Base-by-base conservation (phyloP, 1,284 basidiomycete genomes). In the Malassezia sp. region DNA sequence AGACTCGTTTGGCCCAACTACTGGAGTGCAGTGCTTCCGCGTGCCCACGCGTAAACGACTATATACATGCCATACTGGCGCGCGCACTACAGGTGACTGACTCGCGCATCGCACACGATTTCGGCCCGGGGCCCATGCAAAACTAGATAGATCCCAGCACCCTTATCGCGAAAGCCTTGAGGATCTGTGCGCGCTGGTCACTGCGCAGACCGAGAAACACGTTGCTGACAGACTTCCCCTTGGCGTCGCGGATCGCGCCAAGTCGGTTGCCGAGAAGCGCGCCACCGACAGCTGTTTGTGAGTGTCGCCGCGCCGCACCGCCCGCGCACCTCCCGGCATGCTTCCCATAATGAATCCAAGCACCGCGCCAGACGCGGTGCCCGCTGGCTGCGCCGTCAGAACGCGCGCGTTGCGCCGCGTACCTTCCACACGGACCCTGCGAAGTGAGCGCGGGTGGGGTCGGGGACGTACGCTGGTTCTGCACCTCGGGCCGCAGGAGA, bases 121-220 rank as follows among this genome's bases (percentile, higher is more conserved):
- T n/a, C n/a, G n/a, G n/a, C n/a, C n/a, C n/a, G n/a, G n/a, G n/a
- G n/a, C n/a, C n/a, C n/a, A n/a, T 12, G 26, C 7, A 27, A 6
- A 27, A 29, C 20, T 22, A 38, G 20, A 49, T 17, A 6, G 47
- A 43, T 14, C 33, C 42, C 3, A 96, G 72, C 11, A 96, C 85
- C 71, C 95, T 93, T 70, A 85, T 74, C 1, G 89, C 87, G 31
- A 96, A 73, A 6, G 83, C 85, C 31, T 82, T 81, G 36, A 96
- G 73, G 56, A 96, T 60, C 31, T 68, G 83, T 28, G 89, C 86
- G 67, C 86, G 84, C 83, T 95, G 84, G 41, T 75, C 75, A 2
- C 80, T 78, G 14, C 80, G 82, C 11, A 95, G 76, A 22, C 82
- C 77, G 37, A 77, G 74, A 71, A 97, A 97, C n/a, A 96, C 91